Conservation (phyloP, 371 early-diverging fungal genomes). For the Lichtheimia hyalospora region DNA sequence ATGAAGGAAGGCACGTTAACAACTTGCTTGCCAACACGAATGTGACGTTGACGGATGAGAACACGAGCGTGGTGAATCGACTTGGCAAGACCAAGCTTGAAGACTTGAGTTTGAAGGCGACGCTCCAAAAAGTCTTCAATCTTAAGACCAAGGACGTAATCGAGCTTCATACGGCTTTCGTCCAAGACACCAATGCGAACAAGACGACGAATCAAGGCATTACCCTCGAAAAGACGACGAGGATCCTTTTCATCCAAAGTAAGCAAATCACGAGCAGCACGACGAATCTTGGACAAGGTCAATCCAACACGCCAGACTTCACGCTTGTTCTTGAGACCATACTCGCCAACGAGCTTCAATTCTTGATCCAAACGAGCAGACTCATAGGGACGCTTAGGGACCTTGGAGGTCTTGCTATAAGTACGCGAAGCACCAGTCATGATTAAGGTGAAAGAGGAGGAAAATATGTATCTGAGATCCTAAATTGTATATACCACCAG, state of each 20-base stretch:
- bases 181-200: constrained; percentile 98
- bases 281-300: constrained; percentile 98
- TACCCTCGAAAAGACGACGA: constrained; percentile 98
- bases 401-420: constrained; percentile 94
- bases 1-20: constrained; percentile 96
- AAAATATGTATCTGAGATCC: neutral
- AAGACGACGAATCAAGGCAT: constrained; percentile 98
- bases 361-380: constrained; percentile 99
- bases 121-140: constrained; percentile 99
- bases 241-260: constrained; percentile 97
- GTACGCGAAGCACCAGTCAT: constrained; percentile 19
- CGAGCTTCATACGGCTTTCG: constrained; percentile 97
- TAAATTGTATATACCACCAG: too few species aligned
- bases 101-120: constrained; percentile 99
- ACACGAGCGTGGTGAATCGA: constrained; percentile 99
- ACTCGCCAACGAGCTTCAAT: constrained; percentile 98
- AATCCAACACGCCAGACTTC: constrained; percentile 99
- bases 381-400: constrained; percentile 99
- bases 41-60: constrained; percentile 98
- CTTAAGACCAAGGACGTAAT: constrained; percentile 98
- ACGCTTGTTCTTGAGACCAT: constrained; percentile 99
- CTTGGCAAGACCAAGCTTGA: constrained; percentile 98
- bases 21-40: constrained; percentile 98
- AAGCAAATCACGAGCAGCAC: constrained; percentile 99
- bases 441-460: constrained; percentile 13